Percentiles rank a stretch among this genome's conserved stretches.
Conservation (phyloP, 768 basidiomycete species). For the Omphalotus guepiniiformis region DNA sequence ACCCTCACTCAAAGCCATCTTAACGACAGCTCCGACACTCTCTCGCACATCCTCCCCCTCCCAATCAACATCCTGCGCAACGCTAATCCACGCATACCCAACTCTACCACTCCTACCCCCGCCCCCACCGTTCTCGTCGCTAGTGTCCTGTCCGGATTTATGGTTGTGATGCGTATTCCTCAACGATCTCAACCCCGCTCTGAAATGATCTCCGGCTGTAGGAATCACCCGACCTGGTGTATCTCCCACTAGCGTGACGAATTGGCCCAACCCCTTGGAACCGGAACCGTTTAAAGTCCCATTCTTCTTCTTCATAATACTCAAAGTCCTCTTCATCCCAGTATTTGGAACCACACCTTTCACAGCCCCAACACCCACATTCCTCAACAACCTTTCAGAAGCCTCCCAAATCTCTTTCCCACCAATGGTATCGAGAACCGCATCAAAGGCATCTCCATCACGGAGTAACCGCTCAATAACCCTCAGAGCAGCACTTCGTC, state of each 20-base stretch:
- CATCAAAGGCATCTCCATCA: constrained; percentile 67
- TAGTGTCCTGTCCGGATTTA: background rate
- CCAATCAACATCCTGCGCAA: constrained; percentile 78
- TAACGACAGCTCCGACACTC: constrained; percentile 37
- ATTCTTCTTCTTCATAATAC: background rate
- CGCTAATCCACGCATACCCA: constrained; percentile 80
- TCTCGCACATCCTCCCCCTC: constrained; percentile 72
- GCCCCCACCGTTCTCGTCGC: constrained; percentile 15
- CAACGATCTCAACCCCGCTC: constrained; percentile 65
- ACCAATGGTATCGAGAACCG: constrained; percentile 79
- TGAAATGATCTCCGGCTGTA: constrained; percentile 67
- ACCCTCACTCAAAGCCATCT: constrained; percentile 36
- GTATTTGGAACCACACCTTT: constrained; percentile 15
- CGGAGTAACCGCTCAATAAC: constrained; percentile 48
- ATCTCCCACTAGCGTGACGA: constrained; percentile 81
- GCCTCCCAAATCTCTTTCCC: constrained; percentile 79
- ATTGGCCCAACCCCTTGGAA: constrained; percentile 40
- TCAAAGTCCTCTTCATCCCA: constrained; percentile 4
- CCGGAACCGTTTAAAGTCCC: background rate
- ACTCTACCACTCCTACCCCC: constrained; percentile 36
- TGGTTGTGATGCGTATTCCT: constrained; percentile 17
- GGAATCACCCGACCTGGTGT: constrained; percentile 60
- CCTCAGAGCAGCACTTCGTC: constrained; percentile 42
- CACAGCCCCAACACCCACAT: constrained; percentile 17
- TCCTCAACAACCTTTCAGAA: constrained; percentile 55